Evolutionary conservation across 495 filamentous ascomycete species (phyloP).

Genomic region (Elaphomyces granulatus): DNA sequence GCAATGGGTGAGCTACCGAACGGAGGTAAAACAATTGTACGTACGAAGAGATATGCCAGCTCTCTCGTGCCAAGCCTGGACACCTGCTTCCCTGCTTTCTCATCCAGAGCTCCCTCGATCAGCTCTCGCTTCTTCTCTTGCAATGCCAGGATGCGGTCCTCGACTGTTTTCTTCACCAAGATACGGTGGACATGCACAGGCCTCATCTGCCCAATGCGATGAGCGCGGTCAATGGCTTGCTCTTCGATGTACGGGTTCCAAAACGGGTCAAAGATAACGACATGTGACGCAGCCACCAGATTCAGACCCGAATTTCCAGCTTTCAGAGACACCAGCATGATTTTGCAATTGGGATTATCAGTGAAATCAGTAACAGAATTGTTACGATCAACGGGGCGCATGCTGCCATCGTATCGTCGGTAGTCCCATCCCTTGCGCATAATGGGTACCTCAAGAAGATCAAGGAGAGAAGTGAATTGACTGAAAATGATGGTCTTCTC

Average conservation of each 20-base stretch:
- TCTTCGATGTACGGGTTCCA: conserved; percentile 96
- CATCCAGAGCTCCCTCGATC: conserved; percentile 71
- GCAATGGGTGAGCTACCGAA: conserved; percentile 7
- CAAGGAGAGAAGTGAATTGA: conserved; percentile 81
- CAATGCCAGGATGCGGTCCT: conserved; percentile 77
- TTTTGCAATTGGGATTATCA: conserved; percentile 43
- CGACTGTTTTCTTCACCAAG: conserved; percentile 63
- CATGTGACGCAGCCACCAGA: conserved; percentile 68
- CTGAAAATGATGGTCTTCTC: conserved; percentile 90
- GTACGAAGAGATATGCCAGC: conserved; percentile 59
- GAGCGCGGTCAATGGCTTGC: conserved; percentile 85
- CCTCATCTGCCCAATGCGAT: conserved; percentile 72
- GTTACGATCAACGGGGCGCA: conserved; percentile 55
- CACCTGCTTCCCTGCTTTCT: conserved; percentile 52
- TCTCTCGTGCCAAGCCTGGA: conserved; percentile 47
- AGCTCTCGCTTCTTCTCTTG: conserved; percentile 72
- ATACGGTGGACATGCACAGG: conserved; percentile 71
- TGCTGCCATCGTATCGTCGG: conserved; percentile 75
- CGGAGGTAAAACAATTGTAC: conserved; percentile 18
- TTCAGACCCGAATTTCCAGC: conserved; percentile 90
- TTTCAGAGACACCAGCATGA: conserved; percentile 82
- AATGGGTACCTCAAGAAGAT: conserved; percentile 85
- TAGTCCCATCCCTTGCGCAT: conserved; percentile 45
- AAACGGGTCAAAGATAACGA: conserved; percentile 89
- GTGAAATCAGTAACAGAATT: conserved; percentile 60